These are phyloP conservation scores for Coprinopsis cinerea DNA, from an alignment of 768 basidiomycete species.

Conservation along the genomic window DNA sequence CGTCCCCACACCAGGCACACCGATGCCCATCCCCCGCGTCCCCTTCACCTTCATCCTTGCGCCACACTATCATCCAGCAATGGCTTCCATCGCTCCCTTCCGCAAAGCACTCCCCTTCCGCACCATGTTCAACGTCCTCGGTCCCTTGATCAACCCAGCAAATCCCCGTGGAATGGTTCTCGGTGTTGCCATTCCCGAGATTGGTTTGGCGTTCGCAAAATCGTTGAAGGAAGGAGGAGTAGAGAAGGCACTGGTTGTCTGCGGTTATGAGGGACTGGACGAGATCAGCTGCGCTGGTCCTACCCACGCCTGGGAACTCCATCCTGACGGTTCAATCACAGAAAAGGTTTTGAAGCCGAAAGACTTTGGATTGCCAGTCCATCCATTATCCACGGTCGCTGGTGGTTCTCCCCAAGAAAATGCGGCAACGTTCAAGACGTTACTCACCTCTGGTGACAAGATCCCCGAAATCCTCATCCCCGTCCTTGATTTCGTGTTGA, in stretches of 20 bases:
- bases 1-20: constrained; percentile 50
- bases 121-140: constrained; percentile 94
- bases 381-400: constrained; percentile 64
- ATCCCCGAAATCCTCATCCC: constrained; percentile 55
- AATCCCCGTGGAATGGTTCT: constrained; percentile 84
- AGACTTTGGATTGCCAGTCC: constrained; percentile 70
- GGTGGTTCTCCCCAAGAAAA: constrained; percentile 79
- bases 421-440: constrained; percentile 58
- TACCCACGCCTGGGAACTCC: constrained; percentile 80
- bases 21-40: constrained; percentile 53
- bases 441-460: constrained; percentile 54
- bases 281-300: constrained; percentile 94
- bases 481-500: constrained; percentile 78
- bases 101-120: constrained; percentile 87
- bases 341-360: constrained; percentile 58
- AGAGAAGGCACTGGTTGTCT: constrained; percentile 84
- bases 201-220: constrained; percentile 78
- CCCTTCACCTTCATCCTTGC: constrained; percentile 95
- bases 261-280: constrained; percentile 86
- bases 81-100: constrained; percentile 77
- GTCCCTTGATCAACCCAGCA: constrained; percentile 91
- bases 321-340: constrained; percentile 54
- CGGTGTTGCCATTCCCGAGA: constrained; percentile 77
- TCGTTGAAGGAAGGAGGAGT: constrained; percentile 72
- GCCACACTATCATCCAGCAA: constrained; percentile 85